Conservation (phyloP, 805 yeast species). For the Candida koratica region DNA sequence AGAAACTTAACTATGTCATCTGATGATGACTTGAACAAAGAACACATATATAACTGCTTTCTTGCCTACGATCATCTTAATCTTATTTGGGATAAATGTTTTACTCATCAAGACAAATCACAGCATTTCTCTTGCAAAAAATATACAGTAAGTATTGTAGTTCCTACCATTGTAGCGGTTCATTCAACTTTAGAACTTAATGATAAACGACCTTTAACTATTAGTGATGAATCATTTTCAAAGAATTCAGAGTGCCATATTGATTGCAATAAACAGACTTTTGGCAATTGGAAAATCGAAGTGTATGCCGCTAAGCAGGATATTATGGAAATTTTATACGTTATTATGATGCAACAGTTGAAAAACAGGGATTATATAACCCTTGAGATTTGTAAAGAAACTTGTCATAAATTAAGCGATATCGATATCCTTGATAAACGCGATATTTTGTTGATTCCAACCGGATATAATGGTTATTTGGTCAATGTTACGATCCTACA, state of each 20-base stretch:
- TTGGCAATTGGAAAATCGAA: conserved; percentile 11
- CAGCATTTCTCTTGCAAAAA: background rate
- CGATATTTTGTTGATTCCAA: conserved; percentile 10
- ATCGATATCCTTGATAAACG: background rate
- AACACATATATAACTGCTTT: conserved; percentile 3
- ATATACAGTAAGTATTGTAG: background rate
- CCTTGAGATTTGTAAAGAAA: conserved; percentile 7
- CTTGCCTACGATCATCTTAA: conserved; percentile 3
- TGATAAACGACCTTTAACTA: background rate
- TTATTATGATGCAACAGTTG: conserved; percentile 8
- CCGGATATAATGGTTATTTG: conserved; percentile 11
- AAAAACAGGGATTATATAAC: conserved; percentile 7
- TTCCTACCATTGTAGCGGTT: conserved; percentile 1
- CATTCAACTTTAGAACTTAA: background rate
- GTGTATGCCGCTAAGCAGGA: conserved; percentile 6
- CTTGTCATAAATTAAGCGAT: conserved; percentile 4
- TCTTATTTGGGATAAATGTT: conserved; percentile 2
- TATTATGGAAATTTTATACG: conserved; percentile 1
- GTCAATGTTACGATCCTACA: conserved; percentile 8
- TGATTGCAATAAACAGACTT: conserved; percentile 3
- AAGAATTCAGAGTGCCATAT: background rate
- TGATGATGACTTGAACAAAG: background rate
- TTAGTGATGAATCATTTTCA: conserved; percentile 3
- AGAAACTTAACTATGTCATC: background rate
- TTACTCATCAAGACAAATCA: conserved; percentile 1